Evolutionary conservation across 2,329 filamentous ascomycete genomes (phyloP), one percentile per base, ranked within the genome.

Genomic region (Alternaria gaisen): DNA sequence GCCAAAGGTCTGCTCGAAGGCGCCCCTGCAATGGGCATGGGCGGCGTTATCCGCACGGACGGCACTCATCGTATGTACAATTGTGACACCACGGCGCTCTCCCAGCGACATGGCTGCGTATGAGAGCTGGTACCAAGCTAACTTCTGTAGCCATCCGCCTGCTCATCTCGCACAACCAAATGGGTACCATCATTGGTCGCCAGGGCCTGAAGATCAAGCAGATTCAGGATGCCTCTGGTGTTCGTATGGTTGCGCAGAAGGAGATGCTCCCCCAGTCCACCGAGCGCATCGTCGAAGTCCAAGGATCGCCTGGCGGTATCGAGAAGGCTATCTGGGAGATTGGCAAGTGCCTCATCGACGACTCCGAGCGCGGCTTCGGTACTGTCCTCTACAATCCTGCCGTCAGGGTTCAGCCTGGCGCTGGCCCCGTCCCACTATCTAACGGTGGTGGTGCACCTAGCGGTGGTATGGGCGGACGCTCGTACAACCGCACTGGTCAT

Each of bases 211-310:
- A 98, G 86, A 99, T 99, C 86, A 99, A 99, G 87, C 92, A 97
- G 79, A 99, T 99, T 71, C 95, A 99, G 80, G 95, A 99, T 79
- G 90, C 89, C 30, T 98, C 95, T 5, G 94, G 94, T 67, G 95
- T 98, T 60, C 94, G 95, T 77, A 99, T 99, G 95, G 94, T 99
- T 50, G 95, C 95, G 41, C 95, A 99, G 81, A 99, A 99, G 83
- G 95, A 99, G 76, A 99, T 99, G 95, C 89, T 99, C 8, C 95
- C 95, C 36, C 95, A 99, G 80, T 99, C 95, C 6, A 99, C 95
- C 34, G 95, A 99, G 84, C 91, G 95, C 67, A 94, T 99, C 72
- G 95, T 99, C 67, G 95, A 99, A 79, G 91, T 99, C 46, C 94
- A 97, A 79, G 95, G 95, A 71, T 94, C 91, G 18, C 94, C 95